These are phyloP conservation scores for Umbilicus rupestris DNA, from an alignment of 164 flowering plant species.

Conservation along the genomic window DNA sequence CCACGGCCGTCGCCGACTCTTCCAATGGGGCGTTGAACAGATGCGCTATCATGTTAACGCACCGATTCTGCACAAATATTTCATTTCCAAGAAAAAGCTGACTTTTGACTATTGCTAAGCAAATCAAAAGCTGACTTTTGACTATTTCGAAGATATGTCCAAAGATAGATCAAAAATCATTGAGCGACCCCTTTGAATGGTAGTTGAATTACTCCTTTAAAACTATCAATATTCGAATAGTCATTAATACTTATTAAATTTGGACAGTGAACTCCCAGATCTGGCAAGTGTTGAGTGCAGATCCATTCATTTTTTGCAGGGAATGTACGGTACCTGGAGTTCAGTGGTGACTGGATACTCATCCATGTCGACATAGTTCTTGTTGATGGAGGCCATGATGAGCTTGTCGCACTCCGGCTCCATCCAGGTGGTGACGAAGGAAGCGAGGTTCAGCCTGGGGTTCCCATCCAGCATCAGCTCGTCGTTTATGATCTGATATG, in stretches of 20 bases:
- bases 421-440: slow-evolving; percentile 43
- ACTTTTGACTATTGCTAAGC: too few relatives aligned
- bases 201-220: too few relatives aligned
- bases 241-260: too few relatives aligned
- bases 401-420: slow-evolving; percentile 41
- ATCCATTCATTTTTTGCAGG: too few relatives aligned
- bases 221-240: too few relatives aligned
- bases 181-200: too few relatives aligned
- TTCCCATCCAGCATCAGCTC: slow-evolving; percentile 42
- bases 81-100: too few relatives aligned
- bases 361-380: slow-evolving; percentile 41
- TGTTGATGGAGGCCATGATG: slow-evolving; percentile 33
- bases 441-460: slow-evolving; percentile 35
- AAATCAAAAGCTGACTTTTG: too few relatives aligned
- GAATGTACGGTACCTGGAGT: slow-evolving; percentile 32
- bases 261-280: too few relatives aligned
- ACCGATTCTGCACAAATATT: slow-evolving; percentile 6
- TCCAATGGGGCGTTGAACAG: slow-evolving; percentile 4
- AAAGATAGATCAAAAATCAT: too few relatives aligned
- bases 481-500: slow-evolving; percentile 35
- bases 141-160: too few relatives aligned
- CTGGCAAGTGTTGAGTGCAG: too few relatives aligned
- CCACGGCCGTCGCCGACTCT: slow-evolving; percentile 6
- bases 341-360: slow-evolving; percentile 44
- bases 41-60: slow-evolving; percentile 4